Evolutionary conservation across 2,329 filamentous ascomycete genomes (phyloP).

Genomic region (Ophiosphaerella korrae): DNA sequence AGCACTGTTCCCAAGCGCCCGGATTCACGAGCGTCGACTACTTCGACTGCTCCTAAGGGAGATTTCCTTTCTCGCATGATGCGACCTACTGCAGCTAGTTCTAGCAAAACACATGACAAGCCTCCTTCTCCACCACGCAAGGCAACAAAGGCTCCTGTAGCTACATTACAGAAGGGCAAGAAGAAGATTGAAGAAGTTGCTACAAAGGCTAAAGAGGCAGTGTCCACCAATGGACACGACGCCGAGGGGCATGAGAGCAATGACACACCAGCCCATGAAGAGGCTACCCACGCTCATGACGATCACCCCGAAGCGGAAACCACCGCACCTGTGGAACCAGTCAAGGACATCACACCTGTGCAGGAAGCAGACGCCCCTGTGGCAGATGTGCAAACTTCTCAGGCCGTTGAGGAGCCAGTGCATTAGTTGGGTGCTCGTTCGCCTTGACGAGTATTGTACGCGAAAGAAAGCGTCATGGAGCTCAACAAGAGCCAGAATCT

Average conservation of each 20-base stretch:
- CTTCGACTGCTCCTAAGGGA: constrained; percentile 66
- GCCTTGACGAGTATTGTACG: too few relatives aligned
- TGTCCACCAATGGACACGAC: constrained; percentile 35
- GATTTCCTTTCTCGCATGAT: constrained; percentile 82
- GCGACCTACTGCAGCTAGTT: constrained; percentile 72
- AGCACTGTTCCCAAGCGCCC: constrained; percentile 54
- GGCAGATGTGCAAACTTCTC: constrained; percentile 31
- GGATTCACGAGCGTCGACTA: constrained; percentile 54
- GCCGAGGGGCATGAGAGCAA: constrained; percentile 18
- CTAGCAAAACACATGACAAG: constrained; percentile 71
- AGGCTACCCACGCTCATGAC: constrained; percentile 14
- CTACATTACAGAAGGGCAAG: constrained; percentile 40
- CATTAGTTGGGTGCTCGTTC: constrained; percentile 18
- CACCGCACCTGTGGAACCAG: constrained; percentile 7
- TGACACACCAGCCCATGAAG: constrained; percentile 7
- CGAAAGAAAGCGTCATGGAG: neutral
- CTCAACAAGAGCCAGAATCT: neutral
- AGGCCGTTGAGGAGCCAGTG: constrained; percentile 27
- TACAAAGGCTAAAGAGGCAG: constrained; percentile 41
- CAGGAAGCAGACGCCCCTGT: constrained; percentile 14
- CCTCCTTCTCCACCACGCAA: constrained; percentile 45
- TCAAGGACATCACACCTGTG: constrained; percentile 17
- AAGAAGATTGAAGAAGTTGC: constrained; percentile 44
- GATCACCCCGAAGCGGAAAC: constrained; percentile 9
- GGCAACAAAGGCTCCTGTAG: constrained; percentile 29